A percentile compares a stretch with the other conserved stretches of the same genome.
Conservation (phyloP, 345 rosid genomes). For the Geranium rotundifolium region DNA sequence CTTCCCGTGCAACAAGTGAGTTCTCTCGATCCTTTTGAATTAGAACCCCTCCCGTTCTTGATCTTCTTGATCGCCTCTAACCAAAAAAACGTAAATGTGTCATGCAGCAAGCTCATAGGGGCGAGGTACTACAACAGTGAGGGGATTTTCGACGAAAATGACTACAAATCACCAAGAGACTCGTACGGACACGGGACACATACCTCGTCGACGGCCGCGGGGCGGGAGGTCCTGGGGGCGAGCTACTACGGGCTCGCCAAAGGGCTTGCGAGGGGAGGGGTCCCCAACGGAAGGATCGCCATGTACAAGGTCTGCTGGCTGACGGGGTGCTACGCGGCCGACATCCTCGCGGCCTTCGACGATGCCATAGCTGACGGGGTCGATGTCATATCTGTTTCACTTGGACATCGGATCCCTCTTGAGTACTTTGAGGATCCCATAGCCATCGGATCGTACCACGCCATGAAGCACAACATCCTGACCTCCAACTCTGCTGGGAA, state of each 20-base stretch:
- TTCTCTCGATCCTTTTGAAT: neutral
- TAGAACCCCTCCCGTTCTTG: too few species aligned
- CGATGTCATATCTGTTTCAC: constrained; percentile 9
- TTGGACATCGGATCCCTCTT: neutral
- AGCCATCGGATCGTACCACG: constrained; percentile 21
- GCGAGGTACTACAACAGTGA: constrained; percentile 7
- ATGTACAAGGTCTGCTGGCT: constrained; percentile 26
- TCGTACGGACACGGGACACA: constrained; percentile 15
- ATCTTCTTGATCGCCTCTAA: too few species aligned
- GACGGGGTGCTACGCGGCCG: constrained; percentile 13
- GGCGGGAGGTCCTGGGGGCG: constrained; percentile 11
- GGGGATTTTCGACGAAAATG: neutral
- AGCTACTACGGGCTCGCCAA: constrained; percentile 13
- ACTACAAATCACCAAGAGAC: constrained; percentile 12
- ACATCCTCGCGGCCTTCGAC: constrained; percentile 26
- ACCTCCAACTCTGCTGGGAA: constrained; percentile 17
- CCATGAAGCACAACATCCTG: constrained; percentile 16
- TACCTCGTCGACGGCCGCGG: constrained; percentile 24
- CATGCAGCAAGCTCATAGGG: constrained; percentile 10
- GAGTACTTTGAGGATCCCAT: constrained; percentile 13
- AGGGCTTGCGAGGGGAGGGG: constrained; percentile 24
- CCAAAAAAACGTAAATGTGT: too few species aligned
- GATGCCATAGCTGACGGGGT: constrained; percentile 27
- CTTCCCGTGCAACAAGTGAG: constrained; percentile 47
- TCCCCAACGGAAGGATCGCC: constrained; percentile 18